Evolutionary conservation across 345 rosid genomes (phyloP), one percentile per base, ranked within the genome.

Genomic region (Syzygium oleosum): DNA sequence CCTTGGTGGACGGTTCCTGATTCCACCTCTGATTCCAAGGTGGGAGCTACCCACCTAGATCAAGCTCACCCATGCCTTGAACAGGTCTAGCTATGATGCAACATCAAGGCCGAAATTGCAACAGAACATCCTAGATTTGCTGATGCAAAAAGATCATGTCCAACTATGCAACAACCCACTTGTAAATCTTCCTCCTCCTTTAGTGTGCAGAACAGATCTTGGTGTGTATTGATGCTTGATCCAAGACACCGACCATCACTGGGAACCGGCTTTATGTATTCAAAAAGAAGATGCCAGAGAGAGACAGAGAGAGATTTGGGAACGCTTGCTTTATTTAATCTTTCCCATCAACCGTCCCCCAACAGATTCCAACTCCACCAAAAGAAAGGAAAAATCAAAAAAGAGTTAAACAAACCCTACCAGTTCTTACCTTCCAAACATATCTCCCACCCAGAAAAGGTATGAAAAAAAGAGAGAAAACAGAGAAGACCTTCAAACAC

Each of bases 401-500:
- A 79, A 73, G 49, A 86, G 87, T 51, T 65, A 55, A 86, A 19
- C 85, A 88, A 65, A 85, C 38, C 52, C 52, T 52, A 87, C 49
- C 88, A 54, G 58, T 78, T 46, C 79, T 56, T 17, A 85, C 86
- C 87, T 63, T 87, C 87, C 85, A 46, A 89, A 54, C 85, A 49
- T 61, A 90, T 59, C n/a, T 51, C 85, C 59, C 83, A 85, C 73
- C 61, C 19, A 52, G 29, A 34, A 38, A 83, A 38, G 59, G 85
- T 87, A 65, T 85, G 68, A 38, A 1, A 10, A 73, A 73, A 88
- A 84, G 6, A 78, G 63, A 86, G 51, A 27, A 63, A 86, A 46
- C 51, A 51, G 52, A 27, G 43, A 51, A 21, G 58, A 80, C 77
- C 85, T 85, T 92, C 91, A 94, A 87, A 63, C 25, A 17, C 88